phyloP scores from a whole-genome alignment of 345 rosid species.

The Citropsis articulata region DNA sequence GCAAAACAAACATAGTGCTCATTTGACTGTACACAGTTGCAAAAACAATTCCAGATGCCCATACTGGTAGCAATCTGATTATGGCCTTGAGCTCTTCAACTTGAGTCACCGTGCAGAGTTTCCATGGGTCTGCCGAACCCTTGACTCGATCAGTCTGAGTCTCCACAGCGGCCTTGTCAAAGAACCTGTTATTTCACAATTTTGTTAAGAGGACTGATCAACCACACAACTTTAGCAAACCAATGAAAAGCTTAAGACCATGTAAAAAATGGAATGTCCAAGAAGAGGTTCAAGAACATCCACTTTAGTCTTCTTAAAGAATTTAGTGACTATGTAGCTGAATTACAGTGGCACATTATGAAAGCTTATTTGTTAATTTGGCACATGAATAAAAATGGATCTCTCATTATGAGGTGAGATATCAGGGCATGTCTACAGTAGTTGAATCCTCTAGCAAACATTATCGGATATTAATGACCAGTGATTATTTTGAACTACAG shows the following conservation, averaged over 20 bases:
- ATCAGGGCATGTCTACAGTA: too few species aligned
- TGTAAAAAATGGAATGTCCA: not conserved
- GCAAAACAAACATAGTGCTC: conserved; percentile 90
- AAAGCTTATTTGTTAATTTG: not conserved
- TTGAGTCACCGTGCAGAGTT: conserved; percentile 85
- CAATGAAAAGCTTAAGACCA: not conserved
- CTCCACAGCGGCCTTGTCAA: conserved; percentile 92
- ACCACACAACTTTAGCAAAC: not conserved
- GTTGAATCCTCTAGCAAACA: not conserved
- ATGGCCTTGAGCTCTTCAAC: conserved; percentile 87
- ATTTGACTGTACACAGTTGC: conserved; percentile 84
- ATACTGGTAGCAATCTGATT: conserved; percentile 72
- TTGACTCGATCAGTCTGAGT: conserved; percentile 44
- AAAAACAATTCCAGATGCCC: conserved; percentile 90
- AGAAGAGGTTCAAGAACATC: not conserved
- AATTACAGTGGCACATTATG: not conserved
- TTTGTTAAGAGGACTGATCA: not conserved
- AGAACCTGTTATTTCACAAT: conserved; percentile 46
- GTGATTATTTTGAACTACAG: not conserved
- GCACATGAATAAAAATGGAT: not conserved
- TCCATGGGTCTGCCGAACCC: conserved; percentile 58
- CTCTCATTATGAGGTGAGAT: not conserved
- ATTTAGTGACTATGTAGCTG: not conserved
- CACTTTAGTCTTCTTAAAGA: not conserved
- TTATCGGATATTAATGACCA: not conserved